These are phyloP conservation scores for Ogataea salicorniae DNA, from an alignment of 805 yeast genomes.

Conservation along the genomic window DNA sequence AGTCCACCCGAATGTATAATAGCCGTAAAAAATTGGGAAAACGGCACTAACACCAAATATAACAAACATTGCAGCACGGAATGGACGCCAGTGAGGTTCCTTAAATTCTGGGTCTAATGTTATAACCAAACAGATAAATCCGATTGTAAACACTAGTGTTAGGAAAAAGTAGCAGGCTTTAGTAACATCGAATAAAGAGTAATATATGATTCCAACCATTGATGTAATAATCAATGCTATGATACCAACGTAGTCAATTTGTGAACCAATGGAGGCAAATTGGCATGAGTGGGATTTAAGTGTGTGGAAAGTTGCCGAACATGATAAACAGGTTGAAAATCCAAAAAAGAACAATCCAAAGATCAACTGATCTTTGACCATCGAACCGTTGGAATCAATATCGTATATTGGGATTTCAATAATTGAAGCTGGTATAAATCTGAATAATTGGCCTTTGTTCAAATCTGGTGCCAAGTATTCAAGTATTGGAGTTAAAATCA, in stretches of 20 bases:
- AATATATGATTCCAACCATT: constrained; percentile 33
- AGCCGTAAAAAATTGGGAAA: constrained; percentile 60
- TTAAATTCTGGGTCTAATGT: constrained; percentile 65
- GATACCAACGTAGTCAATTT: constrained; percentile 52
- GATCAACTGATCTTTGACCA: constrained; percentile 34
- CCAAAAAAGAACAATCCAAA: constrained; percentile 43
- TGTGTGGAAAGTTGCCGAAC: constrained; percentile 48
- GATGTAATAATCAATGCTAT: constrained; percentile 46
- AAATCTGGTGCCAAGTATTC: neutral
- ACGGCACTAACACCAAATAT: constrained; percentile 74
- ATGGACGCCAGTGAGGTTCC: constrained; percentile 66
- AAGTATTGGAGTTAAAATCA: constrained; percentile 21
- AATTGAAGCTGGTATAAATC: constrained; percentile 20
- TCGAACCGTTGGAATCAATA: constrained; percentile 9
- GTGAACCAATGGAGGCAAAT: constrained; percentile 42
- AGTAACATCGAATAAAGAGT: constrained; percentile 42
- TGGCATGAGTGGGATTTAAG: constrained; percentile 44
- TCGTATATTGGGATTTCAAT: constrained; percentile 24
- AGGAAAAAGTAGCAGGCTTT: constrained; percentile 34
- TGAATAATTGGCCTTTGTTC: constrained; percentile 13
- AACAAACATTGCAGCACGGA: constrained; percentile 74
- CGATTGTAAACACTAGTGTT: constrained; percentile 47
- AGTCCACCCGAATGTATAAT: constrained; percentile 40
- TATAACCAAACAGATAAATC: constrained; percentile 53
- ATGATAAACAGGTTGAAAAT: constrained; percentile 38